Base-by-base conservation (phyloP, 306 rosid genomes). In the Luffa acutangula region DNA sequence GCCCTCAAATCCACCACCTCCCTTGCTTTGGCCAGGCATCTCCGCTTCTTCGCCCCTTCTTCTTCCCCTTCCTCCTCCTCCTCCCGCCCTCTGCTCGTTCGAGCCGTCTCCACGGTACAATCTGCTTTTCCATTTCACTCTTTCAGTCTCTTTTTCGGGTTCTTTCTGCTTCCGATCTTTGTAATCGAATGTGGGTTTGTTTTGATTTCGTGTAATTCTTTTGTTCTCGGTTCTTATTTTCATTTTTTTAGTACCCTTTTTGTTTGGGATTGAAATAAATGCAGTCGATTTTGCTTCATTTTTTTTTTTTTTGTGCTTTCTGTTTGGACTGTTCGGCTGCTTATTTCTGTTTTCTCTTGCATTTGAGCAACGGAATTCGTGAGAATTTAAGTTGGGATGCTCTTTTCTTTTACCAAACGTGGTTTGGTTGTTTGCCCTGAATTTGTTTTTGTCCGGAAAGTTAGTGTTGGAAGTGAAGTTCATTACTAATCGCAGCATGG, bases 81-180 rank as follows among this genome's bases (percentile, higher is more conserved):
- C 4, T 77, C 84, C 54, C 37, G 80, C 36, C 89, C 85, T 83
- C 79, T 89, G 46, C 69, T 86, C 48, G 79, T 86, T 13, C 88
- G 94, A 18, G 97, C 97, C 54, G 93, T 93, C 9, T 82, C 96
- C 60, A 85, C 99, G 89, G 99, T 95, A 42, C 12, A 4, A 66
- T 15, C 73, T 12, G 1, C 8, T 34, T 4, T 34, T n/a, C 18
- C 78, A 25, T 11, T 54, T 78, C 57, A 3, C 43, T 17, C 18
- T 80, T 25, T 10, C 2, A 18, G 20, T 34, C 46, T 9, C 11
- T 20, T 54, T 4, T n/a, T 57, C 45, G 64, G 53, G 77, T 76
- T 78, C 42, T 73, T 72, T 15, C 49, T 51, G 42, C 6, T 8
- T 12, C 36, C 45, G 48, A 77, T 81, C 51, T 57, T 45, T 70